A percentile compares a stretch with the other conserved stretches of the same genome.
Evolutionary conservation across 1,139 yeast species (phyloP).

Genomic region (Geotrichum phurueaensis): DNA sequence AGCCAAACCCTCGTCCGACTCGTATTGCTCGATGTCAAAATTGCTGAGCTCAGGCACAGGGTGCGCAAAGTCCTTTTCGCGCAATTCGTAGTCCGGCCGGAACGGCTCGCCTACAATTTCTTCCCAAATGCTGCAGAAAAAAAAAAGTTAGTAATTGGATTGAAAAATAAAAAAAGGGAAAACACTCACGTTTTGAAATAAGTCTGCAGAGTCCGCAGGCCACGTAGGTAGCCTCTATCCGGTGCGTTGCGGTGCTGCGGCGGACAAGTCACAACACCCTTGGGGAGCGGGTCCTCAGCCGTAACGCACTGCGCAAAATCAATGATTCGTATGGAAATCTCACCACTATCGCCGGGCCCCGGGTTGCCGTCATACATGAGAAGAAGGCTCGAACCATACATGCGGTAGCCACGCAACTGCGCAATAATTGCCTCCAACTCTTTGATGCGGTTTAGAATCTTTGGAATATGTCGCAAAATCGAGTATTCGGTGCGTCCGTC

Average conservation of each 20-base stretch:
- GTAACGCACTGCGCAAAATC: conserved; percentile 95
- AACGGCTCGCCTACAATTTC: conserved; percentile 23
- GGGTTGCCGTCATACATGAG: conserved; percentile 77
- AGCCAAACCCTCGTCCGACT: background rate
- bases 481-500: conserved; percentile 59
- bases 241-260: conserved; percentile 59
- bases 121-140: conserved; percentile 23
- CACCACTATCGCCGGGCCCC: conserved; percentile 18
- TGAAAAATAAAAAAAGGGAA: background rate
- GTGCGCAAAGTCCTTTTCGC: background rate
- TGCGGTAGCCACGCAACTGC: conserved; percentile 67
- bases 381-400: conserved; percentile 85
- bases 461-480: conserved; percentile 63
- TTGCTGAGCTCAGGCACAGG: conserved; percentile 2
- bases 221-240: conserved; percentile 82
- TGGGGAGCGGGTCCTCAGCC: conserved; percentile 46
- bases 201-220: conserved; percentile 58
- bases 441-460: conserved; percentile 52
- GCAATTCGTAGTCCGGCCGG: background rate
- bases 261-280: conserved; percentile 50
- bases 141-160: background rate
- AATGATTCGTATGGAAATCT: conserved; percentile 62
- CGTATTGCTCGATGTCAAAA: conserved; percentile 12
- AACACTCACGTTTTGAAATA: conserved; percentile 42
- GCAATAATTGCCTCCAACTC: conserved; percentile 52